Evolutionary conservation across 345 rosid species (phyloP), one percentile per base, ranked within the genome.

Genomic region (Populus alba): DNA sequence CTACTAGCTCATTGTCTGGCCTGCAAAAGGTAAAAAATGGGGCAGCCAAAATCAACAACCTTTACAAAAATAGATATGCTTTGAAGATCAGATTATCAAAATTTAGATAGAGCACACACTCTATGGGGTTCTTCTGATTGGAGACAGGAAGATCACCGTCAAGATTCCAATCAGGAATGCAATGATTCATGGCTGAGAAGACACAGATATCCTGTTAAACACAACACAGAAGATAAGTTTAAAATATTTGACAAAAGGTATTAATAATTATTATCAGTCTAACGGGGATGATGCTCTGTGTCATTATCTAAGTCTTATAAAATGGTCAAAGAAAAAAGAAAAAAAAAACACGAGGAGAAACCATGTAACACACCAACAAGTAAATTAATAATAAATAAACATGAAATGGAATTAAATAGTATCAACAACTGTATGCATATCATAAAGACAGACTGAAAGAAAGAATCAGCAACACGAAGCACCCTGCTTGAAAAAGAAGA

Each of bases 101-200:
- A n/a, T 59, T 59, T 59, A 59, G 29, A 59, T 27, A n/a, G 4
- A 59, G 65, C 11, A 23, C 65, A 23, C 29, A 59, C 65, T 59
- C 65, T 23, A 10, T n/a, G 27, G 65, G 65, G 12, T 23, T 23
- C 65, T 59, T 59, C 65, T 59, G 65, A 59, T 59, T 59, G 65
- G 65, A 59, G 27, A 59, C 29, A 59, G 65, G 65, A 59, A 23
- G 65, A 23, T 23, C 65, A 59, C 65, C 65, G 16, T 59, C 65
- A 59, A 59, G n/a, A 59, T 10, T 59, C 65, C 65, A 59, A 23
- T 59, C 65, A 59, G 65, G 65, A 59, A 59, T 59, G 25, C 29
- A 59, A n/a, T 59, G 65, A 59, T 59, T 59, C 65, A 59, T 59
- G 65, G 65, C 65, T 59, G 29, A 59, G 65, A n/a, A 59, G 65